Conservation (phyloP, 306 rosid species). For the Begonia fuchsioides region DNA sequence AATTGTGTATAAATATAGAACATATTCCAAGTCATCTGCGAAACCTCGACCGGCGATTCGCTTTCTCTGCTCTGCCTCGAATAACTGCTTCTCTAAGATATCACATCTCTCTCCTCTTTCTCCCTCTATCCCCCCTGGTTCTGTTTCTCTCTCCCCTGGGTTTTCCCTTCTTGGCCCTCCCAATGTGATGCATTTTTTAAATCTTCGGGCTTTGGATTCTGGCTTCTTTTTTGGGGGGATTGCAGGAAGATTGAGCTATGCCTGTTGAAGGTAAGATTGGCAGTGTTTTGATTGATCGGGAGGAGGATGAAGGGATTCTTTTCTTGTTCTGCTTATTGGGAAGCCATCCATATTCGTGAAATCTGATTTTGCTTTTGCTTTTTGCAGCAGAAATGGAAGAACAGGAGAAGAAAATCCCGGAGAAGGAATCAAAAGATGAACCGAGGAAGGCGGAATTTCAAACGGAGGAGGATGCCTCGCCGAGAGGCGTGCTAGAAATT, state of each 20-base stretch:
- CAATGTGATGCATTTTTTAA: neutral
- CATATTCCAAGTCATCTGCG: constrained; percentile 21
- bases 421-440: constrained; percentile 5
- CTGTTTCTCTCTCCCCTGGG: neutral
- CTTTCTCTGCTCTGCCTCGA: constrained; percentile 17
- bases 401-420: constrained; percentile 18
- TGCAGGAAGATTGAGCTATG: constrained; percentile 14
- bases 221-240: constrained; percentile 9
- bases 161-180: constrained; percentile 7
- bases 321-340: neutral
- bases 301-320: neutral
- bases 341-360: neutral
- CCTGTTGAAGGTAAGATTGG: constrained; percentile 23
- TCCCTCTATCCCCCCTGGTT: constrained; percentile 1
- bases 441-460: constrained; percentile 5
- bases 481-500: constrained; percentile 63
- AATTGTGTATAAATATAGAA: constrained; percentile 47
- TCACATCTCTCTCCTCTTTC: constrained; percentile 17
- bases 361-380: neutral
- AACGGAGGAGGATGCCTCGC: constrained; percentile 18
- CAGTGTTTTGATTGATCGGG: neutral
- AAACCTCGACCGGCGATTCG: constrained; percentile 15
- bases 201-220: constrained; percentile 3
- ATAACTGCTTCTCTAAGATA: constrained; percentile 47
- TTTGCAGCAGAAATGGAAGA: constrained; percentile 10